A percentile compares a stretch with the other conserved stretches of the same genome.
phyloP scores from a whole-genome alignment of 2,329 filamentous ascomycete species.

The Dactylellina sp. region DNA sequence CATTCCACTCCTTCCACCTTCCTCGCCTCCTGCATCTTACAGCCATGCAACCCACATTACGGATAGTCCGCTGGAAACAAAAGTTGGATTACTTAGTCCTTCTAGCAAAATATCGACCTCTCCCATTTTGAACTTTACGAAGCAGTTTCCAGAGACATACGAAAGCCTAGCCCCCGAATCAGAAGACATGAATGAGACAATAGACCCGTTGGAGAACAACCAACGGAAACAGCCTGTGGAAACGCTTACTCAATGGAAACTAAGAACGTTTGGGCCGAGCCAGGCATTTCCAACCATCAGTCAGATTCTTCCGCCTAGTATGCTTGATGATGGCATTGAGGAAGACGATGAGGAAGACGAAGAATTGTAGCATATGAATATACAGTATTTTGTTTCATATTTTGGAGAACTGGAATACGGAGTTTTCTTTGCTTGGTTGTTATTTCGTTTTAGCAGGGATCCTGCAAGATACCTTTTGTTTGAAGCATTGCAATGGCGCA shows the following conservation, averaged over 20 bases:
- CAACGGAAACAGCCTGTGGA: slow-evolving; percentile 14
- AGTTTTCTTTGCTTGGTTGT: background rate
- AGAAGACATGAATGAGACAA: slow-evolving; percentile 24
- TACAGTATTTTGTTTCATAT: background rate
- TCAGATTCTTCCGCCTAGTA: slow-evolving; percentile 32
- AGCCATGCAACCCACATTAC: slow-evolving; percentile 10
- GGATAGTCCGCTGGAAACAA: slow-evolving; percentile 22
- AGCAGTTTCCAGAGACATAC: slow-evolving; percentile 16
- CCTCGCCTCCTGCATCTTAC: slow-evolving; percentile 40
- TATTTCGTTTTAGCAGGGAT: background rate
- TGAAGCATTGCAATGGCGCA: slow-evolving; percentile 27
- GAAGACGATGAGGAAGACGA: slow-evolving; percentile 43
- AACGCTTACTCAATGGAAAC: slow-evolving; percentile 46
- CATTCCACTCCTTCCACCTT: slow-evolving; percentile 40
- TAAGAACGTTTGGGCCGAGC: slow-evolving; percentile 48
- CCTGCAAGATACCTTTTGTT: slow-evolving; percentile 22
- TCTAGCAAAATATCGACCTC: slow-evolving; percentile 38
- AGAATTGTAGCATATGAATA: slow-evolving; percentile 12
- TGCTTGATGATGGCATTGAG: slow-evolving; percentile 14
- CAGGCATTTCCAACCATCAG: slow-evolving; percentile 48
- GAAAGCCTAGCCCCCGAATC: background rate
- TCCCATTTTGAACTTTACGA: slow-evolving; percentile 21
- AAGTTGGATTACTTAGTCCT: slow-evolving; percentile 21
- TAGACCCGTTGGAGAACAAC: slow-evolving; percentile 10
- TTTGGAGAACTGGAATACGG: background rate